A percentile compares a stretch with the other conserved stretches of the same genome.
Conservation (phyloP, 768 basidiomycete genomes). For the Panus rudis region DNA sequence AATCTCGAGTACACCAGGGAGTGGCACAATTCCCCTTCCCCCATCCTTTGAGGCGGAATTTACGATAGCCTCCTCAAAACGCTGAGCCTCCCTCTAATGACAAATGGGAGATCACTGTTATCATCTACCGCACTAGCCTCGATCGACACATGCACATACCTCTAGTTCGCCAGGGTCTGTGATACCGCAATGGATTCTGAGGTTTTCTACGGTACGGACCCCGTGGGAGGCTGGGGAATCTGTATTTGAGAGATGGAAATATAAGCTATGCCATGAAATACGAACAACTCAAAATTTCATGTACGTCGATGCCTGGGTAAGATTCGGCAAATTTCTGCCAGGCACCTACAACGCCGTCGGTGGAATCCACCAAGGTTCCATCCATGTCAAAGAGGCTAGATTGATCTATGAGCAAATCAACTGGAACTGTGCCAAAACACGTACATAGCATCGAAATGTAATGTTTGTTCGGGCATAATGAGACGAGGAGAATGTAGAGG, state of each 20-base stretch:
- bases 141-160: slow-evolving; percentile 39
- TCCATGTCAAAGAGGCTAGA: slow-evolving; percentile 77
- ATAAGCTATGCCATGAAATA: slow-evolving; percentile 3
- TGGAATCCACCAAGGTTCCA: slow-evolving; percentile 78
- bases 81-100: slow-evolving; percentile 57
- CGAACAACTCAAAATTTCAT: slow-evolving; percentile 57
- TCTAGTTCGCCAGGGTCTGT: slow-evolving; percentile 61
- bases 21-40: slow-evolving; percentile 53
- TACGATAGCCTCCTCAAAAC: slow-evolving; percentile 78
- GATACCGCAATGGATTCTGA: slow-evolving; percentile 64
- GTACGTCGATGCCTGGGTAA: slow-evolving; percentile 59
- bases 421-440: slow-evolving; percentile 9
- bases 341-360: slow-evolving; percentile 72
- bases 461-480: slow-evolving; percentile 29
- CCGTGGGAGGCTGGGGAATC: slow-evolving; percentile 61
- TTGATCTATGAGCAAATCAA: background rate
- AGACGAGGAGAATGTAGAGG: background rate
- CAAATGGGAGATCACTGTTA: background rate
- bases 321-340: slow-evolving; percentile 72
- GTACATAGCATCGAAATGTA: slow-evolving; percentile 35
- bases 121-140: slow-evolving; percentile 1
- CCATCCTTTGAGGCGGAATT: slow-evolving; percentile 48
- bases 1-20: slow-evolving; percentile 65
- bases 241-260: background rate
- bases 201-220: slow-evolving; percentile 77